Base-by-base conservation (phyloP, 1,139 yeast genomes). In the Spencermartinsiella ligniputridi region DNA sequence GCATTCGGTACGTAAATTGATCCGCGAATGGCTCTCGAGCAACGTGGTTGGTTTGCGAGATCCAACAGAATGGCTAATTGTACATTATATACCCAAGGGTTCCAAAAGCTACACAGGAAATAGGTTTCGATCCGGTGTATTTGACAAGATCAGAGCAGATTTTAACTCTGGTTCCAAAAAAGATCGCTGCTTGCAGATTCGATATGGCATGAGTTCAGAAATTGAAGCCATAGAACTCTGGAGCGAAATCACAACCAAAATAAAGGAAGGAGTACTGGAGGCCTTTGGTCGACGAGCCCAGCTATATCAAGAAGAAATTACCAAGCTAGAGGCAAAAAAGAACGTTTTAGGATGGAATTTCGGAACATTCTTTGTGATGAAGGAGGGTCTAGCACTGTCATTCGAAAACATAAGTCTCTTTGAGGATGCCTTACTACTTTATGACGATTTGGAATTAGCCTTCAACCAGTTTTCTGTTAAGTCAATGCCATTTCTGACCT, bases 1-100 rank as follows among this genome's bases (percentile, higher is more conserved):
- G 52, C 67, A 83, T 1, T 85, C 83, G 54, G 89, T 83, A 0
- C 74, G 98, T 39, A 95, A 95, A 1, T 70, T 88, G 55, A 77
- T 90, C 24, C 73, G 75, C 44, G 95, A 85, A 57, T 92, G 98
- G 98, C 69, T 86, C 29, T 66, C 73, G 15, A 66, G 74, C 41
- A 56, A 52, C 35, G 76, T 83, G 39, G 68, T 60, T 44, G 64
- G 57, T 36, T 63, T 57, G 35, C 66, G 69, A 48, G 75, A 76
- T 30, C 73, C 75, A 1, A 66, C 80, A 8, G 86, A 83, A 47
- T 84, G 92, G 85, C 69, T 78, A 52, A 72, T 88, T 15, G 65
- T 87, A 0, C 71, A 79, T 45, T 79, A 75, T 55, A 62, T 73
- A 1, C 79, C 84, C 0, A 58, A 54, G 8, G 75, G 71, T 24